A percentile compares a stretch with the other conserved stretches of the same genome.
phyloP scores from a whole-genome alignment of 805 yeast species.

The Zygosaccharomyces rouxii region DNA sequence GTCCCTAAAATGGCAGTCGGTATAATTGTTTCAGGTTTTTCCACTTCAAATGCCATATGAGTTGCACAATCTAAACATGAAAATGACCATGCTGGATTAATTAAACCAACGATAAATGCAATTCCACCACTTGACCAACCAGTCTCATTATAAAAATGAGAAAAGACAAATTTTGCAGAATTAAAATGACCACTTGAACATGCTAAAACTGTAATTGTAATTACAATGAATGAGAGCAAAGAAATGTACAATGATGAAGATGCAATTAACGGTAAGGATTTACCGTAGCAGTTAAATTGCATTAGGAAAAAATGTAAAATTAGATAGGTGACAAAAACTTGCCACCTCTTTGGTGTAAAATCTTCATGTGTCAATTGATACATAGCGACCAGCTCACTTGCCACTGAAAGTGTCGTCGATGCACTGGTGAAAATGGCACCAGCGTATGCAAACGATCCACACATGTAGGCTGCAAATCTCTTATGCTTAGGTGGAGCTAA shows the following conservation, averaged over 20 bases:
- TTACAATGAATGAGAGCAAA: conserved; percentile 49
- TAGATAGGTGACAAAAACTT: conserved; percentile 51
- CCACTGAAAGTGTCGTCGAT: conserved; percentile 55
- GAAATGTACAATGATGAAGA: conserved; percentile 52
- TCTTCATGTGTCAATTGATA: conserved; percentile 34
- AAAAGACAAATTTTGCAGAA: conserved; percentile 53
- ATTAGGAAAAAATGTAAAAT: conserved; percentile 43
- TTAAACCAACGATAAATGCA: conserved; percentile 61
- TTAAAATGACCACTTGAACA: conserved; percentile 55
- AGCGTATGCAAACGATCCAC: conserved; percentile 63
- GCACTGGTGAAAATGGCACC: conserved; percentile 64
- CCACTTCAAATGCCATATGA: conserved; percentile 67
- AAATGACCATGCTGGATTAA: conserved; percentile 70
- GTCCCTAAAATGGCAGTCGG: conserved; percentile 67
- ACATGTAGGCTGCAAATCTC: conserved; percentile 50
- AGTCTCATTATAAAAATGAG: conserved; percentile 51
- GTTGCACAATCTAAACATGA: conserved; percentile 68
- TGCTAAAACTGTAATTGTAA: conserved; percentile 53
- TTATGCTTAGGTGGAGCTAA: conserved; percentile 45
- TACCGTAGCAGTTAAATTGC: conserved; percentile 53
- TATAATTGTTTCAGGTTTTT: conserved; percentile 53
- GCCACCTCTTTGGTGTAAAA: conserved; percentile 48
- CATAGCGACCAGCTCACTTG: conserved; percentile 53
- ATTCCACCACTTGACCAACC: conserved; percentile 60
- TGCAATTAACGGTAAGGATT: conserved; percentile 49